Conservation (phyloP, 2,329 filamentous ascomycete species). For the Fusarium gaditjirri region DNA sequence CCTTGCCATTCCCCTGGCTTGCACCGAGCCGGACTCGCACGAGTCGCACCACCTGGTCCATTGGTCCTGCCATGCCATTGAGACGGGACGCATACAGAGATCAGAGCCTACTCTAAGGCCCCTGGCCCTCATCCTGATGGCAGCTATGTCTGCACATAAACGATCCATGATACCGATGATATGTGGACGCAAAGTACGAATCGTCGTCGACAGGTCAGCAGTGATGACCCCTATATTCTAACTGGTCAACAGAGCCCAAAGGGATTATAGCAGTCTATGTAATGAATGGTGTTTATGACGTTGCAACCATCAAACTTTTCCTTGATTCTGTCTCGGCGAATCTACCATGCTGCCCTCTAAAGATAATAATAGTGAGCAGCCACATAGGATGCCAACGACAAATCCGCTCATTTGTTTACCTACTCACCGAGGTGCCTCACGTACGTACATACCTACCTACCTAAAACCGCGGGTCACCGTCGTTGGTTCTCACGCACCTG, state of each 20-base stretch:
- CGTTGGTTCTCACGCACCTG: constrained; percentile 8
- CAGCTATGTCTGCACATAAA: background rate
- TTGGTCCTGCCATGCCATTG: background rate
- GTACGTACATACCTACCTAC: background rate
- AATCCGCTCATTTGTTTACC: background rate
- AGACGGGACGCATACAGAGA: background rate
- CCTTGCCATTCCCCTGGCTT: constrained; percentile 29
- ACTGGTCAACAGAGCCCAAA: background rate
- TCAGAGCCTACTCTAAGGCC: background rate
- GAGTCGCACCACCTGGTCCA: constrained; percentile 40
- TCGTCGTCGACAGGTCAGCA: background rate
- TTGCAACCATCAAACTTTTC: background rate
- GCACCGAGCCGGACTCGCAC: constrained; percentile 39
- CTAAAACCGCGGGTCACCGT: background rate
- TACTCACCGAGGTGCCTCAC: background rate
- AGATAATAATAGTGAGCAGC: background rate
- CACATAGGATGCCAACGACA: background rate
- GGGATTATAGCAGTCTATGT: background rate
- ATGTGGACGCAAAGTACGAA: background rate
- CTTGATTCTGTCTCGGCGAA: constrained; percentile 2
- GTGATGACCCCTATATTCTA: background rate
- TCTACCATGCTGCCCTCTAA: background rate
- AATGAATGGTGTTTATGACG: constrained; percentile 1
- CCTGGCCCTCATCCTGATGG: background rate
- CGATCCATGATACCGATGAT: background rate